A percentile compares a stretch with the other conserved stretches of the same genome.
Conservation (phyloP, 2,329 filamentous ascomycete species). For the Zymoseptoria ardabiliae region DNA sequence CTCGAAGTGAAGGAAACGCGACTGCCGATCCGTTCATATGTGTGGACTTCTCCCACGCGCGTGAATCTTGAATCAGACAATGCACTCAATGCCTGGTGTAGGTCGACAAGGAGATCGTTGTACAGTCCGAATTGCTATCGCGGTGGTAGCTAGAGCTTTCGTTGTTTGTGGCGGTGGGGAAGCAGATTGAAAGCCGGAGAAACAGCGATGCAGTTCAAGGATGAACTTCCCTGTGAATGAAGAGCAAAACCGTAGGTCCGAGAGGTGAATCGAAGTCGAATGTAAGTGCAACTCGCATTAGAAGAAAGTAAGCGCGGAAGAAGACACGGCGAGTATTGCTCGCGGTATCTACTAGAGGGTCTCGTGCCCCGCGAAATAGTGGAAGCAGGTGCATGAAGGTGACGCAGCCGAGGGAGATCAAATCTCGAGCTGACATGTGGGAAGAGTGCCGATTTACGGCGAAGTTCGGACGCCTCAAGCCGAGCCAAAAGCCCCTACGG, state of each 20-base stretch:
- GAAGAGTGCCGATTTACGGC: not conserved
- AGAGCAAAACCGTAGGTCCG: not conserved
- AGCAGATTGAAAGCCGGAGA: not conserved
- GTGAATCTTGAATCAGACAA: not conserved
- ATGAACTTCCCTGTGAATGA: not conserved
- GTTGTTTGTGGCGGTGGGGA: not conserved
- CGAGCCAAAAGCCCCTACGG: not conserved
- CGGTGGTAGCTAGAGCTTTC: not conserved
- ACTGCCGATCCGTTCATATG: not conserved
- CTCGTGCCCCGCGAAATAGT: not conserved
- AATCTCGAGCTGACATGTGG: not conserved
- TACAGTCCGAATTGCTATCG: not conserved
- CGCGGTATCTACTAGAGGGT: not conserved
- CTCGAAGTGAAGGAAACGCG: not conserved
- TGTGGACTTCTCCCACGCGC: not conserved
- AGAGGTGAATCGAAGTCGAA: not conserved
- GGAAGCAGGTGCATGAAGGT: not conserved
- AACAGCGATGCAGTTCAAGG: not conserved
- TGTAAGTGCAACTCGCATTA: not conserved
- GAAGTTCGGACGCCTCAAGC: not conserved
- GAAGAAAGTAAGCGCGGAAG: not conserved
- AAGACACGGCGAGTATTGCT: not conserved
- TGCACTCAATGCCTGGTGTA: too few species aligned
- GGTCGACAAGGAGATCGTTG: not conserved
- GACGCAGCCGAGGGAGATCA: not conserved